Evolutionary conservation across 305 asterid genomes (phyloP), one percentile per base, ranked within the genome.

Genomic region (Solanum hybrid): DNA sequence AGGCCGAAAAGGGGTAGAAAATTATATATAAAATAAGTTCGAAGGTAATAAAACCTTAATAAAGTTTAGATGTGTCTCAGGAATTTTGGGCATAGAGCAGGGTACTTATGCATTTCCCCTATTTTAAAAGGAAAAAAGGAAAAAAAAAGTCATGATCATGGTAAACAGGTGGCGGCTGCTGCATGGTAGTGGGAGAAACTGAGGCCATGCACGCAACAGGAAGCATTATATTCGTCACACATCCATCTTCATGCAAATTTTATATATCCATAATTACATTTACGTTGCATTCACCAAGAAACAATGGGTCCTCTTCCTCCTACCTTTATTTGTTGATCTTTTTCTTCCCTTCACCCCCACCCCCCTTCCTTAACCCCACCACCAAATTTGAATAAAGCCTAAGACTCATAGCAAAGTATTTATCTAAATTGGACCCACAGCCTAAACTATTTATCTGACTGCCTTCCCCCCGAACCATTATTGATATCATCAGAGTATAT

Each of bases 121-220:
- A 40, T 40, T 40, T 42, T 42, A 12, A 42, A 42, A 12, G 56
- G 13, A 13, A 89, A 87, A 88, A 56, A 2, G 78, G 11, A 86
- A 78, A 2, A 22, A 86, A 88, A 27, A 90, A 84, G 87, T 90
- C 84, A 91, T 87, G 91, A 60, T 89, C 78, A 76, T 78, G 34
- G 34, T 32, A 88, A 88, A 93, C 94, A 95, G 92, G 91, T 92
- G 92, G 91, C 89, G 76, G 87, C 88, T 80, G 88, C 35, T 86
- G 89, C 64, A 36, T 3, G 73, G 24, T 88, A 78, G 90, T 29
- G n/a, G 40, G 90, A 86, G 90, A 88, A 90, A 88, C 76, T 76
- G 91, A 56, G 56, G 42, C 86, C 91, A 88, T 88, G 91, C 91
- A 92, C 91, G 93, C 93, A 90, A 90, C 19, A 35, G 78, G 86